Evolutionary conservation across 2,329 filamentous ascomycete genomes (phyloP).

Genomic region (Neoarthrinium moseri): DNA sequence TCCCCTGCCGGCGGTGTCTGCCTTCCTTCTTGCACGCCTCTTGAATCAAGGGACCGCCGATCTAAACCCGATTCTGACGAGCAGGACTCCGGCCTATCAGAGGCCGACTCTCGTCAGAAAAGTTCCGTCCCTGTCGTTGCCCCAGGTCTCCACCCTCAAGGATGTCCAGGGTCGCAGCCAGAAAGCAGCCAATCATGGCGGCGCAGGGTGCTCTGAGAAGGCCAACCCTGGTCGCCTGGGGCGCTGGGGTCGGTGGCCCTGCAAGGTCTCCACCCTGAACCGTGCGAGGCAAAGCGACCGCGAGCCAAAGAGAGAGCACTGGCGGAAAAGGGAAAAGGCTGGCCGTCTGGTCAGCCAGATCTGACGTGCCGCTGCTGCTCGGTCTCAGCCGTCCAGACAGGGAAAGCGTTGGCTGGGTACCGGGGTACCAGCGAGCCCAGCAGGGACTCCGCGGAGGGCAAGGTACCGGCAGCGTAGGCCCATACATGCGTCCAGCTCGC

Average conservation of each 20-base stretch:
- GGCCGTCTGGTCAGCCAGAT: background rate
- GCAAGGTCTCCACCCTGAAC: too few species aligned
- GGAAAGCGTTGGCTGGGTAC: slow-evolving; percentile 5
- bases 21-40: too few species aligned
- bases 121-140: background rate
- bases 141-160: too few species aligned
- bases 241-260: background rate
- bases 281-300: too few species aligned
- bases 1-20: too few species aligned
- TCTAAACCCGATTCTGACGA: too few species aligned
- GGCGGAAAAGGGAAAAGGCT: too few species aligned
- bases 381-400: slow-evolving; percentile 7
- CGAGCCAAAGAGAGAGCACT: too few species aligned
- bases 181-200: background rate
- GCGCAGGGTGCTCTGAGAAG: background rate
- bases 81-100: too few species aligned
- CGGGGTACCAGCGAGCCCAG: background rate
- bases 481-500: too few species aligned
- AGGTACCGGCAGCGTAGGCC: too few species aligned
- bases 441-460: background rate
- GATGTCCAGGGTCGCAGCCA: background rate
- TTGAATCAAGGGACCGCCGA: too few species aligned
- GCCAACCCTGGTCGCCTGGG: background rate
- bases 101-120: background rate
- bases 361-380: background rate